These are phyloP conservation scores for Trichoderma brevicompactum DNA, from an alignment of 2,329 filamentous ascomycete species.

Conservation along the genomic window DNA sequence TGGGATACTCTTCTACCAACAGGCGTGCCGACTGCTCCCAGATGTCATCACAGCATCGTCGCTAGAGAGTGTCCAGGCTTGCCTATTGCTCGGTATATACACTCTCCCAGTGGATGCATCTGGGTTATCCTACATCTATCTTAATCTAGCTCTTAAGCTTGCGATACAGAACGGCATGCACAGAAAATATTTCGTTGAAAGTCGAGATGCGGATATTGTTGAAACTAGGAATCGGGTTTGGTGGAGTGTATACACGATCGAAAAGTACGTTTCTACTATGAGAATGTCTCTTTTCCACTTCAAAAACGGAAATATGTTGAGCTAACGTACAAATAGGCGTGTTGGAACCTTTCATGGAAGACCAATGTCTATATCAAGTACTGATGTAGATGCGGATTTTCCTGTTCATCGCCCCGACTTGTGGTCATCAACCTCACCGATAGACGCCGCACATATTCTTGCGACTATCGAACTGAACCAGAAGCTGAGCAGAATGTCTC, in stretches of 20 bases:
- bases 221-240: conserved; percentile 61
- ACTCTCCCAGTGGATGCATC: conserved; percentile 60
- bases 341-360: conserved; percentile 61
- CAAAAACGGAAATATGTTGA: conserved; percentile 26
- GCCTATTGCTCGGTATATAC: conserved; percentile 60
- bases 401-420: conserved; percentile 53
- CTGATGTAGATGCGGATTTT: conserved; percentile 58
- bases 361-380: conserved; percentile 56
- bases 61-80: conserved; percentile 62
- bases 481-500: conserved; percentile 42
- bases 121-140: conserved; percentile 60
- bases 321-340: conserved; percentile 43
- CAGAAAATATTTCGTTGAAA: conserved; percentile 53
- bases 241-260: conserved; percentile 61
- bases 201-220: conserved; percentile 51
- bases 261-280: conserved; percentile 48
- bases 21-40: conserved; percentile 57
- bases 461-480: conserved; percentile 47
- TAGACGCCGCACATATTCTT: conserved; percentile 53
- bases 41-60: conserved; percentile 62
- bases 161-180: conserved; percentile 66
- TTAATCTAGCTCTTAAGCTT: conserved; percentile 59
- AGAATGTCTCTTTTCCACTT: not conserved
- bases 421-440: conserved; percentile 46
- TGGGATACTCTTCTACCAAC: conserved; percentile 60